Evolutionary conservation across 2,329 filamentous ascomycete species (phyloP), one percentile per base, ranked within the genome.

Genomic region (Xylaria sp.): DNA sequence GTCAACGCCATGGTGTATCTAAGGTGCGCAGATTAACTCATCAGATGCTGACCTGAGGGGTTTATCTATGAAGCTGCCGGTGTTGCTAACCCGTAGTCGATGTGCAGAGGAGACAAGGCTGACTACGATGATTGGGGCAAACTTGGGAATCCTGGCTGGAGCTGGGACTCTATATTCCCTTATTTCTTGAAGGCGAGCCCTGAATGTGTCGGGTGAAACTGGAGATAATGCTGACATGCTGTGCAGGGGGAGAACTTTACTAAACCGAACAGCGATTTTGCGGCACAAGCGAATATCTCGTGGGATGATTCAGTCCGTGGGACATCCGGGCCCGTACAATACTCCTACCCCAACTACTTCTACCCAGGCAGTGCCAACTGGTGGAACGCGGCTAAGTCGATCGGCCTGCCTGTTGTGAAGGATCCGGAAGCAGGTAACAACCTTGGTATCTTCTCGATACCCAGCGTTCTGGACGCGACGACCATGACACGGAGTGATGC

Each of bases 1-100:
- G 74, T 81, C 57, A 81, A 81, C 61, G 79, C 78, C 11, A 81
- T 81, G 79, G 76, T 80, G 36, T 80, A 75, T 63, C 67, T 78
- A 39, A 73, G 79, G 45, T 63, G 56, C n/a, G 51, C 39, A 6
- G 27, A 4, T 39, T 50, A 56, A 27, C 51, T 56, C 61, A 36
- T 36, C 27, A 36, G 39, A 63, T 36, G 11, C 34, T 36, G 11
- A 36, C 11, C 34, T 7, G 11, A 36, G 34, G 34, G 34, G 34
- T 36, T 45, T 11, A 56, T 56, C 5, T 39, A 48, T 56, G 36
- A 48, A 36, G 27, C 14, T 39, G 39, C 30, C 12, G 3, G 19
- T 19, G 48, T 7, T 24, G 21, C 30, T 56, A 36, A 63, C 39
- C 7, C 12, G 11, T 27, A n/a, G 19, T 27, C 24, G 24, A 47